These are phyloP conservation scores for Saccharomycopsis babjevae DNA, from an alignment of 805 yeast species.

Conservation along the genomic window DNA sequence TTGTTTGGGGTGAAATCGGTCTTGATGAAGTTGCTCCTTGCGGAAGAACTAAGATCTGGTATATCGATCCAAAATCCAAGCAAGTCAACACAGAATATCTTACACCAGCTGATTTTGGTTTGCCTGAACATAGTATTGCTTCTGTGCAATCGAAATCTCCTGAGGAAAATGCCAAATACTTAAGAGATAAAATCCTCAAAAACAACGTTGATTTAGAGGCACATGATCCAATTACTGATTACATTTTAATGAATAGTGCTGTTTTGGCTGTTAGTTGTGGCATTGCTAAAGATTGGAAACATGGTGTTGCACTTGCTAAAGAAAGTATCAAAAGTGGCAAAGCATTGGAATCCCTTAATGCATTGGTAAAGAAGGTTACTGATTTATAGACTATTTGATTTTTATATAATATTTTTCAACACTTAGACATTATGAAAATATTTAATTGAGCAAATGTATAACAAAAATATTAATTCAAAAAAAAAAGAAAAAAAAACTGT, in stretches of 20 bases:
- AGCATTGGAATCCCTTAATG: conserved; percentile 50
- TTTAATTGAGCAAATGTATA: neutral
- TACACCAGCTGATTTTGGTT: conserved; percentile 71
- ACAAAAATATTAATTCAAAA: neutral
- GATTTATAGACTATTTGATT: neutral
- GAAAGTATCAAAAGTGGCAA: conserved; percentile 55
- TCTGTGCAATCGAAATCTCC: conserved; percentile 82
- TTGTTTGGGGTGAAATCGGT: conserved; percentile 89
- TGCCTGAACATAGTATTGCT: conserved; percentile 58
- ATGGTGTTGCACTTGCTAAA: conserved; percentile 70
- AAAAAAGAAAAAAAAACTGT: neutral
- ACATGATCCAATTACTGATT: conserved; percentile 64
- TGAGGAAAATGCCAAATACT: conserved; percentile 59
- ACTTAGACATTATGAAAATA: neutral
- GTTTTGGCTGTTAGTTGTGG: conserved; percentile 80
- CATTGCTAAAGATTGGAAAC: conserved; percentile 52
- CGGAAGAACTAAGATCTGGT: conserved; percentile 78
- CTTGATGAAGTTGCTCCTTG: conserved; percentile 90
- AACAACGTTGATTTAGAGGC: conserved; percentile 39
- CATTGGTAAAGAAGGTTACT: conserved; percentile 1
- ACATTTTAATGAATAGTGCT: conserved; percentile 81
- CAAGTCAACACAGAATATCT: conserved; percentile 35
- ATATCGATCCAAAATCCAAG: conserved; percentile 36
- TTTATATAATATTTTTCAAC: neutral
- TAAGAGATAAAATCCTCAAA: conserved; percentile 32